phyloP scores from a whole-genome alignment of 1,139 yeast species.

The Wickerhamomyces sp. region DNA sequence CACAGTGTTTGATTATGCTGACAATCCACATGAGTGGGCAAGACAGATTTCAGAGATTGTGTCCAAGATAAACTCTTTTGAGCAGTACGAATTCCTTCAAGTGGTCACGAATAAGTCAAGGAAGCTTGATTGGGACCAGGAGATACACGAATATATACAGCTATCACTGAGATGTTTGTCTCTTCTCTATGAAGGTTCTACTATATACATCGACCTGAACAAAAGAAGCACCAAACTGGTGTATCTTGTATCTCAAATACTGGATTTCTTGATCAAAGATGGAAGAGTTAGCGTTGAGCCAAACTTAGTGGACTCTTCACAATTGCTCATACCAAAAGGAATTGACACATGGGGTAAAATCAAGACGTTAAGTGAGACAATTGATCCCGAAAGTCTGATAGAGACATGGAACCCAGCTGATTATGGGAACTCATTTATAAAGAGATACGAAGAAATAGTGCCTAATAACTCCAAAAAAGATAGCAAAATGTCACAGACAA shows the following conservation, averaged over 20 bases:
- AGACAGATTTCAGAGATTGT: neutral
- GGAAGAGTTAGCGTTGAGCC: conserved; percentile 21
- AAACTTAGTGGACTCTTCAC: conserved; percentile 30
- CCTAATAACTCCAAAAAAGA: conserved; percentile 1
- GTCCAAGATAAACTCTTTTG: neutral
- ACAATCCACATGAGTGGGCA: conserved; percentile 17
- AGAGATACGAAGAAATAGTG: conserved; percentile 8
- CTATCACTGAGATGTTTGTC: conserved; percentile 50
- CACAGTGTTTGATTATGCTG: conserved; percentile 16
- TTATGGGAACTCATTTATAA: conserved; percentile 4
- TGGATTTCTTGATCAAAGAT: conserved; percentile 5
- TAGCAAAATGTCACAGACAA: neutral
- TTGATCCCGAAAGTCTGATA: conserved; percentile 18
- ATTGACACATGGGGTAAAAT: conserved; percentile 53
- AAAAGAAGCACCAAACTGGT: conserved; percentile 3
- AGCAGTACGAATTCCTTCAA: conserved; percentile 1
- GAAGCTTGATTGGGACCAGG: conserved; percentile 16
- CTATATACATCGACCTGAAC: conserved; percentile 21
- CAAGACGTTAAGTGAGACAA: conserved; percentile 34
- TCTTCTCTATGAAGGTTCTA: conserved; percentile 38
- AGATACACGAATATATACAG: conserved; percentile 41
- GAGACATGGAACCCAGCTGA: conserved; percentile 5
- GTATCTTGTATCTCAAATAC: conserved; percentile 7
- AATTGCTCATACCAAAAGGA: conserved; percentile 43
- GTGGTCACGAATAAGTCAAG: conserved; percentile 12